Evolutionary conservation across 768 basidiomycete species (phyloP), one percentile per base, ranked within the genome.

Genomic region (Boletus pseudopeckii): DNA sequence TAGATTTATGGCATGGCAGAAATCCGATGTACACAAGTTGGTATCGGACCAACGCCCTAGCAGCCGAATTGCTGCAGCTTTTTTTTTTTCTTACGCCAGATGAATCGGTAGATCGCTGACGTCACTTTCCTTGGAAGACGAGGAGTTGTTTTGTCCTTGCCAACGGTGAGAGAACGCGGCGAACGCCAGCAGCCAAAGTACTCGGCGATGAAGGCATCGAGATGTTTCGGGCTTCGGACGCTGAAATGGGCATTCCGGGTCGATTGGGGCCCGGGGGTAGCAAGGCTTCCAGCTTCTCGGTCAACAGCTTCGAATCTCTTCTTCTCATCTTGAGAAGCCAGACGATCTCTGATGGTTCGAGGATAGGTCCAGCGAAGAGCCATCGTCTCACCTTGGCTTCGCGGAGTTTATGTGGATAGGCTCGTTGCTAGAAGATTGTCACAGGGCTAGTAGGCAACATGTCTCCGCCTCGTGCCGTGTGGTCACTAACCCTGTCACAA

Each of bases 151-250:
- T 24, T 24, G 24, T 24, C 24, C 53, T 18, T 56, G 41, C 64
- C 66, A 68, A 5, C 64, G 55, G 38, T 68, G 66, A 1, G 61
- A 67, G 28, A 67, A 63, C 66, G 63, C 65, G 26, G 55, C 61
- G 37, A 52, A 60, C n/a, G 51, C 57, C 28, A 63, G n/a, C n/a
- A n/a, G n/a, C n/a, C n/a, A n/a, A n/a, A 49, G 43, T 54, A 61
- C 41, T 52, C 51, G 18, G 43, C 32, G 32, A 68, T 48, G 32
- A 57, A 55, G 6, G 9, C 17, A 0, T 50, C 13, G 10, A 66
- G 54, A 28, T 34, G 37, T 4, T 10, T 11, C 7, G 15, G 53
- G 39, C 9, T 46, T 37, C 4, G 52, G 47, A 5, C 36, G 49
- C 10, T 44, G 28, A 39, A 36, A 39, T 4, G 43, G 45, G n/a